Evolutionary conservation across 2,329 filamentous ascomycete genomes (phyloP).

Genomic region (Metarhizium brunneum): DNA sequence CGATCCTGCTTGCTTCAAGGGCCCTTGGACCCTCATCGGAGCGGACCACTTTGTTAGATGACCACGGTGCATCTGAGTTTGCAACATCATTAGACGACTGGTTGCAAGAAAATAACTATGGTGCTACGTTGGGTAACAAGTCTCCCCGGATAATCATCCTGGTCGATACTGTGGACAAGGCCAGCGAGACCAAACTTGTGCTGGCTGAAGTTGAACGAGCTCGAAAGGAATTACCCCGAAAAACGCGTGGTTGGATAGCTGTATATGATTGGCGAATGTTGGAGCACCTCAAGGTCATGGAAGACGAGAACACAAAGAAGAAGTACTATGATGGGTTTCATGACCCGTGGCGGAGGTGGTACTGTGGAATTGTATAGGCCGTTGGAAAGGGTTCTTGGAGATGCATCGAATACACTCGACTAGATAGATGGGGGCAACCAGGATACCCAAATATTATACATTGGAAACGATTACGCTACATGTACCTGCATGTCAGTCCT

Average conservation of each 20-base stretch:
- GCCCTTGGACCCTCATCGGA: constrained; percentile 27
- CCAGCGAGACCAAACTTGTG: constrained; percentile 22
- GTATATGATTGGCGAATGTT: constrained; percentile 40
- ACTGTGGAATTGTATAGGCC: constrained; percentile 29
- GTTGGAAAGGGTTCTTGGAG: neutral
- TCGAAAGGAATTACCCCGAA: constrained; percentile 16
- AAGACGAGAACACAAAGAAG: constrained; percentile 20
- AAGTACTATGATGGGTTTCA: constrained; percentile 25
- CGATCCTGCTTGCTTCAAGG: constrained; percentile 32
- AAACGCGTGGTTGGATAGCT: constrained; percentile 26
- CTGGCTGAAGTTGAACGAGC: constrained; percentile 21
- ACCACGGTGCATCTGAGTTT: constrained; percentile 31
- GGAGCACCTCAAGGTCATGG: constrained; percentile 28
- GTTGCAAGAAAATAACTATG: constrained; percentile 9
- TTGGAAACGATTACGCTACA: neutral
- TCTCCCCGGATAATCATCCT: constrained; percentile 18
- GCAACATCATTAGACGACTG: constrained; percentile 27
- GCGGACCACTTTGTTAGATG: constrained; percentile 26
- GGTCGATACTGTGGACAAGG: constrained; percentile 29
- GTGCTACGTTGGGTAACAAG: neutral
- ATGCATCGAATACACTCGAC: neutral
- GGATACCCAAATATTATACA: neutral
- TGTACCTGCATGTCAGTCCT: neutral
- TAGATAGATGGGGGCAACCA: neutral
- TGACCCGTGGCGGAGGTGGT: constrained; percentile 35